Evolutionary conservation across 2,329 filamentous ascomycete genomes (phyloP).

Genomic region (Trichothecium sympodiale): DNA sequence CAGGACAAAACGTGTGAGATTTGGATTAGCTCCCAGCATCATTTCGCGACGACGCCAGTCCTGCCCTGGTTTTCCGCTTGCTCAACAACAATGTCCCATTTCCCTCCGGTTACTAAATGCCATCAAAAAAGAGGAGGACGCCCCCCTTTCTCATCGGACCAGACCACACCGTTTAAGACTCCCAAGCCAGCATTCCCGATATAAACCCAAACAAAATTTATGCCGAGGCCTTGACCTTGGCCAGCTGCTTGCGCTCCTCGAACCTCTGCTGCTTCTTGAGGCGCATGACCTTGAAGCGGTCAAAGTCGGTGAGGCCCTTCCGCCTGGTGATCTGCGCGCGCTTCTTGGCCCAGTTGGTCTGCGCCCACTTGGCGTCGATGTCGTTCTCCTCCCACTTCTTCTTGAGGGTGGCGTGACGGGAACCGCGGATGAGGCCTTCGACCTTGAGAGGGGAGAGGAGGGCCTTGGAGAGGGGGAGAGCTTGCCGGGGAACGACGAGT

Average conservation of each 20-base stretch:
- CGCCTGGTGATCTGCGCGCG: conserved; percentile 75
- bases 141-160: conserved; percentile 14
- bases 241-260: conserved; percentile 92
- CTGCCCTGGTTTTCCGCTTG: conserved; percentile 22
- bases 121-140: conserved; percentile 23
- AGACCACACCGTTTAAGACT: conserved; percentile 23
- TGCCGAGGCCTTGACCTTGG: conserved; percentile 79
- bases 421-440: conserved; percentile 72
- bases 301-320: conserved; percentile 91
- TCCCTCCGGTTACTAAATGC: conserved; percentile 10
- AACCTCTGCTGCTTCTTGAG: conserved; percentile 99
- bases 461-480: conserved; percentile 68
- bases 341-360: conserved; percentile 92
- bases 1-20: conserved; percentile 33
- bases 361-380: conserved; percentile 87
- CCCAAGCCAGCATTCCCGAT: conserved; percentile 11
- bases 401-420: conserved; percentile 73
- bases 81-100: conserved; percentile 10
- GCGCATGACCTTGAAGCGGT: conserved; percentile 99
- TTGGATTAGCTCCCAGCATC: too few species aligned
- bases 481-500: conserved; percentile 76
- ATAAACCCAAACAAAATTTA: conserved; percentile 30
- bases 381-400: conserved; percentile 83
- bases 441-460: conserved; percentile 88
- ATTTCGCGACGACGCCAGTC: conserved; percentile 5